Base-by-base conservation (phyloP, 371 early-diverging fungal genomes). In the Mucor sp. region DNA sequence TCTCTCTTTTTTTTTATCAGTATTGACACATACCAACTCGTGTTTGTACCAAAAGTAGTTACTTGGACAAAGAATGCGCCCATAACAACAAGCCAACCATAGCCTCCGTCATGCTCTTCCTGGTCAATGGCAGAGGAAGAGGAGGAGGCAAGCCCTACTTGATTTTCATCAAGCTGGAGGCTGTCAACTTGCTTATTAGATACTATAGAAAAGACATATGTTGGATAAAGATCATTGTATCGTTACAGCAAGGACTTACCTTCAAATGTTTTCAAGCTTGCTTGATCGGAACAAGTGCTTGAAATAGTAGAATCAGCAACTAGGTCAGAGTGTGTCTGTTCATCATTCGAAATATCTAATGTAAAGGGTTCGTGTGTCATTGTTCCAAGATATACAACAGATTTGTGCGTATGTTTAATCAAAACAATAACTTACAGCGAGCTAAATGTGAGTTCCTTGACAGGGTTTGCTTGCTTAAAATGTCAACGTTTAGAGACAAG, bases 61-160 rank as follows among this genome's bases (percentile, higher is more conserved):
- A 87, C 80, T 60, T 87, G 84, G 44, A 83, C 84, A n/a, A 88
- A 41, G 63, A 87, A 90, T 1, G 84, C 82, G 0, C 87, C 79
- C 0, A 78, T 62, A 2, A 89, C 87, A 4, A 87, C 85, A 1
- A 84, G 56, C 89, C 90, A 91, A 1, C 86, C 90, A 37, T 80
- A 82, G 0, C 79, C 68, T 33, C 89, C 87, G 58, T 88, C 90
- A 27, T 50, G 32, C 25, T 87, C 88, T 19, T 56, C 53, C 15
- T 21, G 28, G 19, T 56, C 66, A 9, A 47, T 25, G 8, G 50
- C 9, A 47, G 47, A 47, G 21, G 47, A 0, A 8, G 47, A 8
- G 11, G 23, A 19, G 11, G 58, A 23, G 12, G 59, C 59, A 15
- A 57, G 35, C 3, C 19, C 14, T n/a, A 44, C 5, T 50, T 67